Evolutionary conservation across 2,329 filamentous ascomycete species (phyloP).

Genomic region (Exophiala alcalophila): DNA sequence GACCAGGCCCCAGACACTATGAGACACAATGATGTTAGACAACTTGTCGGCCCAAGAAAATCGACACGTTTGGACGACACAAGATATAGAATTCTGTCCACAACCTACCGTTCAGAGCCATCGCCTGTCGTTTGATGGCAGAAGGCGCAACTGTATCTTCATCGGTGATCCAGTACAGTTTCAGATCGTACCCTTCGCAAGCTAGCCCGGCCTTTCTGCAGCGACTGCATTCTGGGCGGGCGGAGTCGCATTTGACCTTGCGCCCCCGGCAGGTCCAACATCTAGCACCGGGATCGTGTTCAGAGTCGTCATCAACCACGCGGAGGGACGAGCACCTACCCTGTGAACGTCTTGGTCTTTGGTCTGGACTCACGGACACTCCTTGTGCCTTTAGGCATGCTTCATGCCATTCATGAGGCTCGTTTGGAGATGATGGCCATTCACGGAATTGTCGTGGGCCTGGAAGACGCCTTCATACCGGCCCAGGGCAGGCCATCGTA

Average conservation of each 20-base stretch:
- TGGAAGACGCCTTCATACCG: too few relatives aligned
- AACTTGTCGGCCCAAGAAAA: too few relatives aligned
- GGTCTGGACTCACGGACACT: too few relatives aligned
- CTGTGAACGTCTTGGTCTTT: conserved; percentile 22
- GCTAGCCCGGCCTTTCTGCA: conserved; percentile 11
- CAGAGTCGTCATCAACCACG: background rate
- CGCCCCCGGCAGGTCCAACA: conserved; percentile 21
- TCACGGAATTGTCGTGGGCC: too few relatives aligned
- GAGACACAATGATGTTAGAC: too few relatives aligned
- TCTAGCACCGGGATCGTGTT: background rate
- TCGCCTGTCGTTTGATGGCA: conserved; percentile 22
- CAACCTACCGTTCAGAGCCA: conserved; percentile 16
- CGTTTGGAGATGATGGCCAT: too few relatives aligned
- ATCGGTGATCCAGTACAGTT: conserved; percentile 21
- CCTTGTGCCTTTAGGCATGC: too few relatives aligned
- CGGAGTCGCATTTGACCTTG: conserved; percentile 21
- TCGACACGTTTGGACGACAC: background rate
- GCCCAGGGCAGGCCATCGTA: too few relatives aligned
- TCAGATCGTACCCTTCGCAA: conserved; percentile 20
- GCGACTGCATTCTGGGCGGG: conserved; percentile 11
- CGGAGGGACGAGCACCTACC: conserved; percentile 5
- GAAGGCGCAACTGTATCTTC: conserved; percentile 20
- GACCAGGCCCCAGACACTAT: too few relatives aligned
- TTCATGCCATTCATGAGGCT: too few relatives aligned
- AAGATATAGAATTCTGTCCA: background rate